Percentiles rank a stretch among this genome's conserved stretches.
Evolutionary conservation across 2,329 filamentous ascomycete genomes (phyloP).

Genomic region (Periglandula ipomoeae): DNA sequence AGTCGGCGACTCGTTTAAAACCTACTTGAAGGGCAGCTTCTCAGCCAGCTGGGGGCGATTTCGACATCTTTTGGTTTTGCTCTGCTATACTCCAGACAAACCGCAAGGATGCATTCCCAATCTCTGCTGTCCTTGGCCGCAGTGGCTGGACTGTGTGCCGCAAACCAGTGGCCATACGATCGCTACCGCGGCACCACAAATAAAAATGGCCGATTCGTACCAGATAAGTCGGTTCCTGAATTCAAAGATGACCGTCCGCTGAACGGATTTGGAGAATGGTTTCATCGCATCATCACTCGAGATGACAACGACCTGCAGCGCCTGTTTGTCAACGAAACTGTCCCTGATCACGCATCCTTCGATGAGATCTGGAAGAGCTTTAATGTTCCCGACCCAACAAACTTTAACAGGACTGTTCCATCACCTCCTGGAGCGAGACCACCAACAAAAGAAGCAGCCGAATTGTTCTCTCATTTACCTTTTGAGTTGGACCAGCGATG

Average conservation of each 20-base stretch:
- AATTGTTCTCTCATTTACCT: neutral
- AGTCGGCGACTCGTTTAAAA: no score
- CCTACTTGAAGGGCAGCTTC: no score
- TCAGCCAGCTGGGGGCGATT: no score
- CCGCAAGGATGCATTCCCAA: neutral
- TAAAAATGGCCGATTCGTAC: neutral
- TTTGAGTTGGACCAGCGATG: neutral
- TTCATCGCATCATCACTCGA: neutral
- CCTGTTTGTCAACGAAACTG: neutral
- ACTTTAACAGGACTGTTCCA: neutral
- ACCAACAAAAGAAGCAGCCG: neutral
- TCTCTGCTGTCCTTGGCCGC: neutral
- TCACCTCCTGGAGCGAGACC: no score
- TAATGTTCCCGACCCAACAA: neutral
- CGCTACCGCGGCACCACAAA: neutral
- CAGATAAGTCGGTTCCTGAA: neutral
- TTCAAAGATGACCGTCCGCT: neutral
- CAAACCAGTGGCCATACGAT: neutral
- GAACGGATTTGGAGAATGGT: neutral
- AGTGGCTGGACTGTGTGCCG: neutral
- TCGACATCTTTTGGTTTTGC: no score
- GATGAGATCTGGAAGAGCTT: neutral
- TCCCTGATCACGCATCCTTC: neutral
- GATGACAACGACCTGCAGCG: neutral
- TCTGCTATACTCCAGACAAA: neutral